phyloP scores from a whole-genome alignment of 148 eudicot species.

The Amaranthus palmeri region DNA sequence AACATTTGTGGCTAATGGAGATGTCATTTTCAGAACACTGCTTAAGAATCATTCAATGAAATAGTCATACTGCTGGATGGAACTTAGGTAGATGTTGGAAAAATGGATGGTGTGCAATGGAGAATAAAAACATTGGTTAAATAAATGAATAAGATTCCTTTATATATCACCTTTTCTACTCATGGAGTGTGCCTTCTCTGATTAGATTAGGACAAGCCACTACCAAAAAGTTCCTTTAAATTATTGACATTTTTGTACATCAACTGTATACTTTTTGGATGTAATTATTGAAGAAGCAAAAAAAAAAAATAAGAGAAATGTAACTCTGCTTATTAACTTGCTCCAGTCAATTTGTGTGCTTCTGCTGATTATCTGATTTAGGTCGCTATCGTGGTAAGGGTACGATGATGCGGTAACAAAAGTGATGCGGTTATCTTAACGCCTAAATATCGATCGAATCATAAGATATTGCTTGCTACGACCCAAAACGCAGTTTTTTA shows the following conservation, averaged over 20 bases:
- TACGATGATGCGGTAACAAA: too few relatives aligned
- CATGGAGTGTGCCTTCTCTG: constrained; percentile 22
- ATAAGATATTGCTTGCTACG: too few relatives aligned
- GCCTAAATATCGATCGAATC: too few relatives aligned
- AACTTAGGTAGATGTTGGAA: constrained; percentile 8
- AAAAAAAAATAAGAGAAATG: neutral
- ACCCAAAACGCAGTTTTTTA: too few relatives aligned
- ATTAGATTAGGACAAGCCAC: constrained; percentile 29
- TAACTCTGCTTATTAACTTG: constrained; percentile 9
- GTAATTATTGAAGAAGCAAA: neutral
- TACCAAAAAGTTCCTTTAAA: constrained; percentile 19
- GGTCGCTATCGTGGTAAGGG: too few relatives aligned
- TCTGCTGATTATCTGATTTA: constrained; percentile 6
- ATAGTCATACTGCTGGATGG: constrained; percentile 2
- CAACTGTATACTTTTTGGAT: constrained; percentile 9
- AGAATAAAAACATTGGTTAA: constrained; percentile 21
- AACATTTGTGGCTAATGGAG: neutral
- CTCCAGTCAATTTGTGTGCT: constrained; percentile 8
- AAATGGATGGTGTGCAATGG: constrained; percentile 28
- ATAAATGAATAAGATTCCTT: constrained; percentile 34
- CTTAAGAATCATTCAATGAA: neutral
- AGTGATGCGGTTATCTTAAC: too few relatives aligned
- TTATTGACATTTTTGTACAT: constrained; percentile 22
- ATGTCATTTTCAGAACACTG: neutral
- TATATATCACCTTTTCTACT: constrained; percentile 20